Evolutionary conservation across 257 asterid species (phyloP), one percentile per base, ranked within the genome.

Genomic region (Jacaranda mimosifolia): DNA sequence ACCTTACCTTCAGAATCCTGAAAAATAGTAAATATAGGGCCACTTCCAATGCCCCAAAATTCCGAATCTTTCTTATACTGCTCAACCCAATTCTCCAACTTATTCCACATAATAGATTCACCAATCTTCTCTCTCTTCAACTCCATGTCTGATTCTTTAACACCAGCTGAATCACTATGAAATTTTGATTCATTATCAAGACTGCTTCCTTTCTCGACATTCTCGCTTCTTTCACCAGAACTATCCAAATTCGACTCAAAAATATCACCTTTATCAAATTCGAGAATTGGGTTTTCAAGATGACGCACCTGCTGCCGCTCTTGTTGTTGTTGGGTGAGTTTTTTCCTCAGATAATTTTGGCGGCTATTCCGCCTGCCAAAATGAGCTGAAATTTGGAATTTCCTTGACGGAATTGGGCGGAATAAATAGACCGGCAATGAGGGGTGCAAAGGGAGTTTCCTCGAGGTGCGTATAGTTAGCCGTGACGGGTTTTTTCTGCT

Each of bases 31-130:
- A 96, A 96, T 36, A 96, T 86, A 73, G 90, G 89, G 58, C 90
- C 90, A 71, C 82, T 83, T 15, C 99, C 98, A 78, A 90, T 75
- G 43, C 98, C 98, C 98, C 99, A 93, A 78, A 86, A 87, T 57
- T 91, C 91, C 0, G 90, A 65, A 74, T 96, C 97, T 76, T 83
- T 86, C 91, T 86, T 90, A 78, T 86, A 88, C 89, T 88, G 97
- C 81, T 89, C 97, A 77, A 89, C 89, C 99, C 97, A 93, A 68
- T 83, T 81, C 86, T 89, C 98, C 55, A 93, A 83, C 80, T 86
- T 89, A 81, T 85, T 88, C 97, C 87, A 87, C 84, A 87, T 70
- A 56, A 85, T 65, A 38, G 93, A 87, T 63, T 86, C 91, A n/a
- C 91, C 88, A 45, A 83, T 81, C 67, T 74, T 70, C 57, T 79